Percentiles rank a stretch among this genome's conserved stretches.
These are phyloP conservation scores for Clavulina sp. DNA, from an alignment of 768 basidiomycete genomes.

Conservation along the genomic window DNA sequence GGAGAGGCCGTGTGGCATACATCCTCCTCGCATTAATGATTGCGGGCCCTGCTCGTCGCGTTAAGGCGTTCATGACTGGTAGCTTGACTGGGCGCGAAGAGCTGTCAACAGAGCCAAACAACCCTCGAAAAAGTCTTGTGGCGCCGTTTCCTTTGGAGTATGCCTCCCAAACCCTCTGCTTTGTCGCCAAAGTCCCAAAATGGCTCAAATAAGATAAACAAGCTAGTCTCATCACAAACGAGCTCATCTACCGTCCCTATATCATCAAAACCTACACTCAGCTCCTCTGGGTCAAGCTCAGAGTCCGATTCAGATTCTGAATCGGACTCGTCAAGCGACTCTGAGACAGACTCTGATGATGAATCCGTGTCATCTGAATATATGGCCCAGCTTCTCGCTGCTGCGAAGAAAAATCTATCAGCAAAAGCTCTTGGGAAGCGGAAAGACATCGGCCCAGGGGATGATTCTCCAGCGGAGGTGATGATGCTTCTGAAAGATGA, in stretches of 20 bases:
- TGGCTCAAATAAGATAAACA: no score
- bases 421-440: neutral
- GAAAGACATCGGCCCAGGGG: slow-evolving; percentile 4
- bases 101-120: no score
- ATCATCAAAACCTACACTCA: neutral
- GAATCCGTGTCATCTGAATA: neutral
- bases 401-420: slow-evolving; percentile 7
- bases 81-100: no score
- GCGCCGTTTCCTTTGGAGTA: no score
- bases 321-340: neutral
- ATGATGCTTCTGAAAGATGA: slow-evolving; percentile 9
- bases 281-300: neutral
- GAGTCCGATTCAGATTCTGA: neutral
- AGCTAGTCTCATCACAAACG: no score
- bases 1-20: neutral
- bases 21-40: no score
- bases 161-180: no score
- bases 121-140: no score
- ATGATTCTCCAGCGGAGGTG: slow-evolving; percentile 8
- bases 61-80: no score
- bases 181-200: no score
- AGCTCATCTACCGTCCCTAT: no score
- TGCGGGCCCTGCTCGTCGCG: no score
- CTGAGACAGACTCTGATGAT: neutral
- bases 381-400: slow-evolving; percentile 8